phyloP scores from a whole-genome alignment of 345 rosid genomes.

The Lagerstroemia speciosa region DNA sequence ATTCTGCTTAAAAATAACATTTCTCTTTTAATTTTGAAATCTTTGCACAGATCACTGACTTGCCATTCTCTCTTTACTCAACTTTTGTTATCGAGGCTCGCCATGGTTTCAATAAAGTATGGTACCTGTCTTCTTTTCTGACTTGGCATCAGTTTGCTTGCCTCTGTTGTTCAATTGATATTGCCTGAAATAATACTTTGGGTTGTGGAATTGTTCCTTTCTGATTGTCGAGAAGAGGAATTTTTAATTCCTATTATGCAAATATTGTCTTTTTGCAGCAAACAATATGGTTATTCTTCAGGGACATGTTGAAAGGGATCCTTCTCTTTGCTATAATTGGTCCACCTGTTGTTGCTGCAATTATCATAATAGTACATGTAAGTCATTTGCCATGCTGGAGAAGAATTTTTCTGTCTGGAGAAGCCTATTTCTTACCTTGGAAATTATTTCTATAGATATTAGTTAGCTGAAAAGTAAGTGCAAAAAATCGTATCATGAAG shows the following conservation, averaged over 20 bases:
- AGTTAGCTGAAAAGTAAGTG: neutral
- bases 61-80: constrained; percentile 94
- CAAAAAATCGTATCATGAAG: neutral
- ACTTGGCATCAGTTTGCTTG: neutral
- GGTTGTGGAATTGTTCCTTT: constrained; percentile 3
- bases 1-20: neutral
- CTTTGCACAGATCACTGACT: constrained; percentile 75
- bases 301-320: constrained; percentile 82
- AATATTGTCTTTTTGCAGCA: constrained; percentile 48
- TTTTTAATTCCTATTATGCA: constrained; percentile 9
- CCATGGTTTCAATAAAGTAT: constrained; percentile 94
- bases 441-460: neutral
- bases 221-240: neutral
- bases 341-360: constrained; percentile 85
- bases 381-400: constrained; percentile 11
- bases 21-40: constrained; percentile 9
- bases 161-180: neutral
- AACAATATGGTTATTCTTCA: constrained; percentile 87
- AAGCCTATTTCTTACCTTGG: constrained; percentile 1
- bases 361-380: constrained; percentile 83
- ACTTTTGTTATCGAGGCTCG: constrained; percentile 96
- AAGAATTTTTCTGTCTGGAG: neutral
- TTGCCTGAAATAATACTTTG: neutral
- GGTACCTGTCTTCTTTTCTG: constrained; percentile 19
- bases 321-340: constrained; percentile 63